These are phyloP conservation scores for Solanum dulcamara DNA, from an alignment of 257 asterid genomes.

Conservation along the genomic window DNA sequence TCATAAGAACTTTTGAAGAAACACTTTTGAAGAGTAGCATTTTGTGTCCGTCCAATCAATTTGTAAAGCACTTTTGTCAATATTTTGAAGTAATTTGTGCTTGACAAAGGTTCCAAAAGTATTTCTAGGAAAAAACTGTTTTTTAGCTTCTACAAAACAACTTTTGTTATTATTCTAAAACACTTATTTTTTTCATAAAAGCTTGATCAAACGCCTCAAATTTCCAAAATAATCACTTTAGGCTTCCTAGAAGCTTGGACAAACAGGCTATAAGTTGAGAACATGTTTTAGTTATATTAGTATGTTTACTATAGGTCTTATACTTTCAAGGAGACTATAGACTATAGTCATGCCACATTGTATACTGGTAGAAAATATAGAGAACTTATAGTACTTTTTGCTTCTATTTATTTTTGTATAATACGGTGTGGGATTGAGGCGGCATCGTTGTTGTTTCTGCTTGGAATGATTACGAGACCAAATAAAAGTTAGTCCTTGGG, in stretches of 20 bases:
- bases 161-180: not conserved
- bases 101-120: not conserved
- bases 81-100: no score
- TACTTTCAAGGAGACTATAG: not conserved
- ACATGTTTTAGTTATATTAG: not conserved
- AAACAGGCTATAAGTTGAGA: not conserved
- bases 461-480: not conserved
- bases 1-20: no score
- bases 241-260: not conserved
- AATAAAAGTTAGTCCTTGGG: not conserved
- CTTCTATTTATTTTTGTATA: not conserved
- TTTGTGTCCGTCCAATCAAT: no score
- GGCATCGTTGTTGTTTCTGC: not conserved
- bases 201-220: not conserved
- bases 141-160: not conserved
- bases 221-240: not conserved
- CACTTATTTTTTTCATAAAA: not conserved
- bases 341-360: not conserved
- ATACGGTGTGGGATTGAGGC: not conserved
- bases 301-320: not conserved
- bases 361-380: not conserved
- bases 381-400: not conserved
- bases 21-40: no score
- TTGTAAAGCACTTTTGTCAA: no score
- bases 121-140: not conserved